Evolutionary conservation across 2,329 filamentous ascomycete genomes (phyloP), one percentile per base, ranked within the genome.

Genomic region (Xylaria sp.): DNA sequence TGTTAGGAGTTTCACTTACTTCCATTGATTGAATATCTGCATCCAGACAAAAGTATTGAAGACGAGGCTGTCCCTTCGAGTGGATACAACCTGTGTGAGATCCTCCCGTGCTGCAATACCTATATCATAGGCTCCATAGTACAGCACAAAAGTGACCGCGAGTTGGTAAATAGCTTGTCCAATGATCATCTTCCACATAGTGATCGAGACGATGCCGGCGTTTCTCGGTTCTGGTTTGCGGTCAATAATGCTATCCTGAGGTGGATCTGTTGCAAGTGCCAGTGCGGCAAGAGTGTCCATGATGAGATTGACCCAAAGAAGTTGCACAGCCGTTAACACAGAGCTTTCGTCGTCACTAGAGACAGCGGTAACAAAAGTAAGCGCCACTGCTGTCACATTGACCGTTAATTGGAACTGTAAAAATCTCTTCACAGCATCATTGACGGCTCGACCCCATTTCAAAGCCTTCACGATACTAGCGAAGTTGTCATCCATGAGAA

Each of bases 21-120:
- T 98, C 87, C 97, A 93, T 78, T 97, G 92, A 81, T 98, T 98
- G 84, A 98, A 98, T 75, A 98, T 97, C 76, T 98, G 95, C 94
- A 98, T 97, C 95, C 95, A 98, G 62, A 97, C 95, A 78, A 98
- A 98, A 0, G 93, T 96, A 83, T 98, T 98, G 87, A 98, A 98
- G 7, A 98, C 92, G 57, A 98, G 86, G 2, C 94, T 97, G 65
- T 89, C 84, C 68, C 97, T 85, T 74, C 92, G 85, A 0, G 67
- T 64, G n/a, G 56, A 49, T 9, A 78, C 33, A 20, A 67, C 67
- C 17, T 17, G 40, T 15, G n/a, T 58, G 2, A 23, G 10, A n/a
- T 68, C 80, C 33, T 75, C 73, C 3, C 74, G 36, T 82, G 82
- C 48, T 77, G 76, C 77, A 15, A 90, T 88, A 9, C 83, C 83